Evolutionary conservation across 768 basidiomycete genomes (phyloP).

Genomic region (Cubamyces lactineus): DNA sequence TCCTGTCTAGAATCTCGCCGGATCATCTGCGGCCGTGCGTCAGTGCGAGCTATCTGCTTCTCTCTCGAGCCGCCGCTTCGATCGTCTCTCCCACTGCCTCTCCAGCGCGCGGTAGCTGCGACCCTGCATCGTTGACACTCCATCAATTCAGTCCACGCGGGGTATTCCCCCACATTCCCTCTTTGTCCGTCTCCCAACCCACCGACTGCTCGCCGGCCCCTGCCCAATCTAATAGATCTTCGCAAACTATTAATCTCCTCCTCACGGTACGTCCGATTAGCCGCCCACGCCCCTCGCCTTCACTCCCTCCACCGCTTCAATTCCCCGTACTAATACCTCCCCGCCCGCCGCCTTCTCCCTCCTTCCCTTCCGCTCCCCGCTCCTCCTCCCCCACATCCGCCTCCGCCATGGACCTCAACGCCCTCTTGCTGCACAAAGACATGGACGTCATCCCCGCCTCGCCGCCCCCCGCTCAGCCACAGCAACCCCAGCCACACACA

Average conservation of each 20-base stretch:
- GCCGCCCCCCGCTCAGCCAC: constrained; percentile 27
- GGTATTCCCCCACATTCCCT: constrained; percentile 21
- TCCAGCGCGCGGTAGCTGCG: constrained; percentile 14
- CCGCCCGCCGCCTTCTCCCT: constrained; percentile 15
- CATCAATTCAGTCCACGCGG: constrained; percentile 20
- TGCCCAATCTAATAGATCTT: constrained; percentile 21
- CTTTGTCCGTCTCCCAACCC: constrained; percentile 10
- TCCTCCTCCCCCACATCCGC: constrained; percentile 12
- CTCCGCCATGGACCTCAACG: constrained; percentile 24
- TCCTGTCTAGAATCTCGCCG: constrained; percentile 10
- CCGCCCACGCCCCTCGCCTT: constrained; percentile 9
- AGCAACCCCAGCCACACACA: background rate
- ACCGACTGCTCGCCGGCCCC: constrained; percentile 17
- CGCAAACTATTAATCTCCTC: constrained; percentile 9
- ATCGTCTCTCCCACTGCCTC: constrained; percentile 17
- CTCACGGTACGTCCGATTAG: constrained; percentile 4
- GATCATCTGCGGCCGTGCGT: constrained; percentile 23
- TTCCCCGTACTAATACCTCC: constrained; percentile 21
- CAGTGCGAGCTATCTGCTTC: constrained; percentile 1
- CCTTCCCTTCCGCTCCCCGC: constrained; percentile 16
- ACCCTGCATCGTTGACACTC: constrained; percentile 16
- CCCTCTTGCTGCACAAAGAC: constrained; percentile 19
- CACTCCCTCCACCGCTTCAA: background rate
- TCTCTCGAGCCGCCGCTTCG: constrained; percentile 6
- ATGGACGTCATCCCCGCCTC: constrained; percentile 28